Evolutionary conservation across 2,329 filamentous ascomycete genomes (phyloP), one percentile per base, ranked within the genome.

Genomic region (Berkeleyomyces rouxiae): DNA sequence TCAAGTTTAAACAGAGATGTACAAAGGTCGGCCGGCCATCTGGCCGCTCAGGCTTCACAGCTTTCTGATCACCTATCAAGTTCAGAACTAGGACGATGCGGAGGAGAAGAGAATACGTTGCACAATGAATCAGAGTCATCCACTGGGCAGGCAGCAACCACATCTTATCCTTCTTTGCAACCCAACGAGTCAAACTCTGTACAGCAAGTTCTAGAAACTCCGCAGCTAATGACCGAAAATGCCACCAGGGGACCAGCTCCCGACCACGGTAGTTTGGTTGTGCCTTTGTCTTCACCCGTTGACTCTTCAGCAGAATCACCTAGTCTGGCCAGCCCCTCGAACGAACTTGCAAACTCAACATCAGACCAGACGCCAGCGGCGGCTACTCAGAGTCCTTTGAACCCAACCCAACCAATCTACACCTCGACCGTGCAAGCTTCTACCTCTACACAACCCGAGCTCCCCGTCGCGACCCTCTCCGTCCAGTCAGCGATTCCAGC

Each of bases 371-470:
- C 51, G n/a, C 39, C 51, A 36, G 10, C 33, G 16, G 31, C 11
- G 33, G 33, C 13, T 2, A 31, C 5, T 39, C 5, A 39, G 39
- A 55, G 36, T n/a, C 31, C 51, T 36, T 37, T 13, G 2, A 23
- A 23, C 23, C 51, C 33, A 37, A n/a, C 7, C 23, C 11, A n/a
- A 3, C 33, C 3, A 23, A 36, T 13, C 10, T 13, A 31, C 10
- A 7, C 39, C 39, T 11, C 4, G 2, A 37, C 51, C 7, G 39
- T 33, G 9, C 39, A 60, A 39, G 1, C 37, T 64, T 72, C 23
- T 73, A 73, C 47, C 51, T 57, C 40, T 31, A 33, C 58, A 44
- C 16, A 42, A 37, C 42, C 42, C 16, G 43, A 39, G n/a, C 51
- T 55, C 11, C 33, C 10, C 7, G 33, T 55, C 37, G 31, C 42